Conservation (phyloP, 2,329 filamentous ascomycete genomes). For the Leptographium flavum region DNA sequence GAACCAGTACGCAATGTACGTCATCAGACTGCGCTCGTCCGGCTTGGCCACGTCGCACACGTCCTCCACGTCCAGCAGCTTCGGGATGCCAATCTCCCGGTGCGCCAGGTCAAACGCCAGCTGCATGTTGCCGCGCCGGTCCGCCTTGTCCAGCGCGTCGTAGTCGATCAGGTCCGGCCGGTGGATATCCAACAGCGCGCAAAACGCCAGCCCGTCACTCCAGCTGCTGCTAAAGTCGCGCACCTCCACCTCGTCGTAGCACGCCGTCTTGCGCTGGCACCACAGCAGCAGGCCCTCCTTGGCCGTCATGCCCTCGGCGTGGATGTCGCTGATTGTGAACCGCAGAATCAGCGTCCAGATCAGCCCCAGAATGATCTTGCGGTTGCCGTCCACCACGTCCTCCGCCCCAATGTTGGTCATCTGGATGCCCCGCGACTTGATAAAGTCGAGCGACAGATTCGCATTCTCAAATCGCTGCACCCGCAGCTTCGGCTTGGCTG, state of each 20-base stretch:
- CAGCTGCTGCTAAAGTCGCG: constrained; percentile 90
- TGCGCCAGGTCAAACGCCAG: constrained; percentile 91
- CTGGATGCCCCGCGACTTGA: constrained; percentile 71
- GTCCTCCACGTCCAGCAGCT: constrained; percentile 91
- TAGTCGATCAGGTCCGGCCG: constrained; percentile 95
- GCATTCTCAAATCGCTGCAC: constrained; percentile 98
- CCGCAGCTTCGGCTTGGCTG: constrained; percentile 85
- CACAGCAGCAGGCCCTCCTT: constrained; percentile 90
- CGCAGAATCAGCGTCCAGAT: constrained; percentile 98
- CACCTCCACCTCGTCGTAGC: constrained; percentile 93
- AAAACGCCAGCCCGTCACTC: constrained; percentile 96
- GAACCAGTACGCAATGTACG: constrained; percentile 99
- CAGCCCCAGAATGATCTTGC: constrained; percentile 90
- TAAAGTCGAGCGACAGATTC: constrained; percentile 86
- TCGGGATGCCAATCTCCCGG: constrained; percentile 93
- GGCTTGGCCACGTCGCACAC: constrained; percentile 94
- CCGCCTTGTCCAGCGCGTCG: constrained; percentile 81
- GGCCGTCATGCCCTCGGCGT: constrained; percentile 91
- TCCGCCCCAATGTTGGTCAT: constrained; percentile 98
- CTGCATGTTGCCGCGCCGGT: constrained; percentile 96
- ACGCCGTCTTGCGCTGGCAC: constrained; percentile 97
- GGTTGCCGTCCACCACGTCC: constrained; percentile 94
- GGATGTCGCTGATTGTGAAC: constrained; percentile 98
- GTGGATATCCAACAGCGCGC: constrained; percentile 91
- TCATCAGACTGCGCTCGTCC: constrained; percentile 95